Base-by-base conservation (phyloP, 106 monocot genomes). In the Acorus calamus region DNA sequence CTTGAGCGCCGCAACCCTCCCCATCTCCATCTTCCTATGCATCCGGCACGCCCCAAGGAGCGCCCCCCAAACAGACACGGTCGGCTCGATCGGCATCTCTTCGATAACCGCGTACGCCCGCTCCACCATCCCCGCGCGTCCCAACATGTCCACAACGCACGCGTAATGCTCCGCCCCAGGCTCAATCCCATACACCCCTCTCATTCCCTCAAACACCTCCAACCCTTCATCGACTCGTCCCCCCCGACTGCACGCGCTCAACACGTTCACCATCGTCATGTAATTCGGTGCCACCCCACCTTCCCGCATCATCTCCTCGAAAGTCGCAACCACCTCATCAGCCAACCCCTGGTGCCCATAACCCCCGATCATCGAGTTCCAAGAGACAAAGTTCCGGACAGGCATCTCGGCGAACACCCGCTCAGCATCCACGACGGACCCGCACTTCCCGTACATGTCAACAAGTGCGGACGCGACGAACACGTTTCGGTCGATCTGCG, bases 391-490 rank as follows among this genome's bases (percentile, higher is more conserved):
- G 47, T 94, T 94, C 66, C 69, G 50, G 0, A 66, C 66, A 4
- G 78, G 80, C 68, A 87, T 55, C 10, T 69, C 79, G 0, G 55
- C 8, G 28, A 87, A 94, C 0, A 60, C 66, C 46, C 56, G 58
- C 54, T 90, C 84, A 0, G 94, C 94, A 42, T 87, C 84, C 43
- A 9, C 57, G 50, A 90, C 66, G 56, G 81, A 76, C 52, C 94
- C 89, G 45, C 94, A 94, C 56, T 87, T 94, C 4, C 87, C 86
- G 50, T 94, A 94, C 94, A 94, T 89, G 62, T 94, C 86, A 2
- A 90, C 84, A 4, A 87, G 65, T 1, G 94, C 72, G 53, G 77
- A 79, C 7, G 83, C 89, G 2, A 94, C 94, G 55, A 89, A 89
- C 42, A 94, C 61, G 61, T 82, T 94, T 2, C 52, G 12, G 47